Evolutionary conservation across 2,329 filamentous ascomycete species (phyloP), one percentile per base, ranked within the genome.

Genomic region (Aureobasidium namibiae): DNA sequence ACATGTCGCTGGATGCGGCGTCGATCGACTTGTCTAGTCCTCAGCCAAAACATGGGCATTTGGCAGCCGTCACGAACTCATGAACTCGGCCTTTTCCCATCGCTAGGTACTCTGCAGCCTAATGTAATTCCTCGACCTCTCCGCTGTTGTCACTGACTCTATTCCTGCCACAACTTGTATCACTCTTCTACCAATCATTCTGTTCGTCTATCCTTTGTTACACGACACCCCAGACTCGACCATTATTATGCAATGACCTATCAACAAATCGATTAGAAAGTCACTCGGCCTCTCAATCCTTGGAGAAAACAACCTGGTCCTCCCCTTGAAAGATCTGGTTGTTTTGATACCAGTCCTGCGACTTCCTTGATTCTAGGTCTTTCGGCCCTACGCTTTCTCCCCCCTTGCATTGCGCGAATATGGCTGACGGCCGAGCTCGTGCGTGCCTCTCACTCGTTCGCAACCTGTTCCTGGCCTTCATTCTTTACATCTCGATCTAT

Each of bases 401-500:
- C 24, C 14, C 42, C 14, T 31, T 45, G 24, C 24, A 24, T 31
- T 18, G 34, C 24, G 18, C 21, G 13, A 23, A 16, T 18, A 60
- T 60, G 58, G 9, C 49, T 26, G 50, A 56, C 24, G 34, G 58
- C 5, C 58, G 58, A 56, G 42, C 50, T 36, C 56, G 60, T 8
- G 48, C 56, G 3, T 23, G 60, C 14, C 56, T 58, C 45, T 63
- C 61, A 10, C 63, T 64, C 21, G 9, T 76, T 46, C 72, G 75
- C 62, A 79, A 78, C 63, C 64, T 78, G 18, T 61, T 70, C 7
- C 67, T 77, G 38, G 76, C 76, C 24, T 68, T 70, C 24, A 62
- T 77, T 13, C 61, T 76, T 13, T 78, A 79, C 62, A 68, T 66
- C 3, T 58, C 70, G 53, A 72, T 78, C 36, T 76, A 73, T 62